Evolutionary conservation across 108 stramenopile species (phyloP).

Genomic region (Chaetoceros tenuissimus): DNA sequence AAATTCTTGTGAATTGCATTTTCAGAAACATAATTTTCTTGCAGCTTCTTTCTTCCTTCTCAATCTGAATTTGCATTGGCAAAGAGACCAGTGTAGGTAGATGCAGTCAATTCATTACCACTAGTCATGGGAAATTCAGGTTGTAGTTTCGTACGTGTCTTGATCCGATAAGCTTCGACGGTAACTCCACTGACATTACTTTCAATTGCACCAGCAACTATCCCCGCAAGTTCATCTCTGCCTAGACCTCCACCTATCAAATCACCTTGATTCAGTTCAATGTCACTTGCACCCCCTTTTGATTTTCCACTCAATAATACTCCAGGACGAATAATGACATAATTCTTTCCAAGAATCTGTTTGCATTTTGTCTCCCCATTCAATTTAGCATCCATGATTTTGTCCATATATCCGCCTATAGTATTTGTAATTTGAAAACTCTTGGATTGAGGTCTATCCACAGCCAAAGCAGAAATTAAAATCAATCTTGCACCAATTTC

Average conservation of each 20-base stretch:
- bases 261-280: conserved; percentile 47
- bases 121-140: conserved; percentile 10
- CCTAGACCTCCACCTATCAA: conserved; percentile 33
- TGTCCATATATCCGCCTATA: conserved; percentile 36
- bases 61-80: no score
- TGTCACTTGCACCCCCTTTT: conserved; percentile 20
- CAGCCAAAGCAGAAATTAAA: conserved; percentile 33
- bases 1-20: no score
- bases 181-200: neutral
- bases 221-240: conserved; percentile 40
- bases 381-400: conserved; percentile 23
- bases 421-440: conserved; percentile 36
- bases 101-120: conserved; percentile 4
- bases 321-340: conserved; percentile 44
- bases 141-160: conserved; percentile 13
- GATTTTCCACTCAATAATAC: conserved; percentile 24
- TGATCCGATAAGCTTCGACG: conserved; percentile 11
- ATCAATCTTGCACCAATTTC: conserved; percentile 24
- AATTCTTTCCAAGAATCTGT: conserved; percentile 7
- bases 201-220: conserved; percentile 19
- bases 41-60: no score
- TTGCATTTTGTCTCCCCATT: conserved; percentile 14
- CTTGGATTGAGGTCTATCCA: conserved; percentile 29
- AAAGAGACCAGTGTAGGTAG: no score
- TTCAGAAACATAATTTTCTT: no score